Conservation (phyloP, 2,329 filamentous ascomycete genomes). For the Colletotrichum nymphaeae region DNA sequence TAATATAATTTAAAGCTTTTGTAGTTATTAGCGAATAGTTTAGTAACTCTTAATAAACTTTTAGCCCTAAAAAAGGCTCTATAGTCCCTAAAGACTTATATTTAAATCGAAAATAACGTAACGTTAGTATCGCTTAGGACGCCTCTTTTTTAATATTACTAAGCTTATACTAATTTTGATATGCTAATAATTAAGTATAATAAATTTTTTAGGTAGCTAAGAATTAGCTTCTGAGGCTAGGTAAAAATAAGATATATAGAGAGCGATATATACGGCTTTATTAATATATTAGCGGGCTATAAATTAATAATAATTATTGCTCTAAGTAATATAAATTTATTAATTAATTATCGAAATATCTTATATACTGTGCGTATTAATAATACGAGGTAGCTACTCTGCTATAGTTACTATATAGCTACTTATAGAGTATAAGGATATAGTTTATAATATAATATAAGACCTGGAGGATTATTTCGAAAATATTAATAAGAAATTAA, state of each 20-base stretch:
- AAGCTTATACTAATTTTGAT: neutral
- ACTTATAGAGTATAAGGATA: conserved; percentile 9
- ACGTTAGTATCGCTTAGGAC: neutral
- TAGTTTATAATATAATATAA: neutral
- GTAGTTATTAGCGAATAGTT: no score
- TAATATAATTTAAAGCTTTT: no score
- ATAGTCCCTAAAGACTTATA: neutral
- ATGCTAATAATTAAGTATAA: conserved; percentile 6
- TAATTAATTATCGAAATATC: neutral
- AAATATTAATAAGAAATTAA: conserved; percentile 1
- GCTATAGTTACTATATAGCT: neutral
- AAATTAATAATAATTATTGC: conserved; percentile 8
- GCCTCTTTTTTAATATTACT: conserved; percentile 3
- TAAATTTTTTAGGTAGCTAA: neutral
- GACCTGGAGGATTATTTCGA: conserved; percentile 6
- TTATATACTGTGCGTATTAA: neutral
- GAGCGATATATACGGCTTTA: conserved; percentile 19
- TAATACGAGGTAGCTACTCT: neutral
- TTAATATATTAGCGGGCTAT: conserved; percentile 17
- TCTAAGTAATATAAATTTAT: conserved; percentile 15
- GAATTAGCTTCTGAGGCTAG: conserved; percentile 20
- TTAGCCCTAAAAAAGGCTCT: neutral
- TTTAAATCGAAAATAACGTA: neutral
- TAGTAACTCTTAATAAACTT: no score
- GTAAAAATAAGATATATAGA: conserved; percentile 13